Conservation (phyloP, 2,329 filamentous ascomycete species). For the Anthostomella pinea region DNA sequence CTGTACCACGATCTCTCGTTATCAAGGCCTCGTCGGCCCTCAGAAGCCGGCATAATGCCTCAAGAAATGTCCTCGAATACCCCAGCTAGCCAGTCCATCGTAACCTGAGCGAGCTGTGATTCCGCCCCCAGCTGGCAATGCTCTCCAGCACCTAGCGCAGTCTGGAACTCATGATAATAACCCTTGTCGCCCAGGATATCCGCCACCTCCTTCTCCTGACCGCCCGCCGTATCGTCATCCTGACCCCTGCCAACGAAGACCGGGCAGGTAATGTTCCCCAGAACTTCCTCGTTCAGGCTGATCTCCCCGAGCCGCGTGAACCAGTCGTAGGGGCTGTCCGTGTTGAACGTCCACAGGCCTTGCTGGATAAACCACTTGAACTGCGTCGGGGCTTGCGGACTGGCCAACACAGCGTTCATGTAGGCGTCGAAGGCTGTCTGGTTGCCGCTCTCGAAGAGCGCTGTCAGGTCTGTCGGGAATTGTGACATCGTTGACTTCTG, state of each 20-base stretch:
- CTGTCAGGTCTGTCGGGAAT: not conserved
- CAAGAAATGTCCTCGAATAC: conserved; percentile 10
- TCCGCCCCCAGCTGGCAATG: conserved; percentile 27
- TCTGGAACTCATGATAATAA: conserved; percentile 19
- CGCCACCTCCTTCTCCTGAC: conserved; percentile 18
- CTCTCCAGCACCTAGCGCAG: conserved; percentile 20
- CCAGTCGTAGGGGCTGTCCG: conserved; percentile 17
- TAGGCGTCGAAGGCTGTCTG: conserved; percentile 12
- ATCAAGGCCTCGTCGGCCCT: no score
- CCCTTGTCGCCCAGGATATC: conserved; percentile 15
- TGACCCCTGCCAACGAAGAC: conserved; percentile 22
- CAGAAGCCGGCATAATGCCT: no score
- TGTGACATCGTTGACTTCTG: not conserved
- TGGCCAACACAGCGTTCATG: conserved; percentile 3
- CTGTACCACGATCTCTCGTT: no score
- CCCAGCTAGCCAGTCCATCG: conserved; percentile 20
- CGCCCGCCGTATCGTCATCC: conserved; percentile 15
- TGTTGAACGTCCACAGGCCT: conserved; percentile 14
- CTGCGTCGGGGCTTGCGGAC: conserved; percentile 4
- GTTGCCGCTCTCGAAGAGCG: conserved; percentile 9
- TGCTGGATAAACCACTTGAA: conserved; percentile 14
- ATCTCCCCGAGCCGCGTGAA: conserved; percentile 12
- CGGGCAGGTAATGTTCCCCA: conserved; percentile 16
- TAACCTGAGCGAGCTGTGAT: conserved; percentile 18
- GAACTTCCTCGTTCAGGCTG: conserved; percentile 13